These are phyloP conservation scores for Pseudoturritis turrita DNA, from an alignment of 345 rosid genomes.

Conservation along the genomic window DNA sequence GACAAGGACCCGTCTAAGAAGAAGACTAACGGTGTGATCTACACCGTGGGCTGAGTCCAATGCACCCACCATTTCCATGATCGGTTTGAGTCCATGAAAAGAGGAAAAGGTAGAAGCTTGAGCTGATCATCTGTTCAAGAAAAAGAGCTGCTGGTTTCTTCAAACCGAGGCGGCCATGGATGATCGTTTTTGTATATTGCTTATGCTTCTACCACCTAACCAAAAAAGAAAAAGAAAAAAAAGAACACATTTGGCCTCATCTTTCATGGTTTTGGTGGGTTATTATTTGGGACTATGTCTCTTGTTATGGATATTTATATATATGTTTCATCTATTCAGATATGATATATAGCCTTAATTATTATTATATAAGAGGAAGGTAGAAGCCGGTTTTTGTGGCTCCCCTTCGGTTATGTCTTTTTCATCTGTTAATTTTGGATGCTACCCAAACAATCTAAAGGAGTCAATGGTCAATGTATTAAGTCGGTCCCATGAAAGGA, in stretches of 20 bases:
- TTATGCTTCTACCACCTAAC: slow-evolving; percentile 24
- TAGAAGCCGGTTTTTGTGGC: slow-evolving; percentile 30
- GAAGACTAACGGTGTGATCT: slow-evolving; percentile 20
- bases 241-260: slow-evolving; percentile 15
- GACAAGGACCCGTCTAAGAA: slow-evolving; percentile 15
- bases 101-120: slow-evolving; percentile 23
- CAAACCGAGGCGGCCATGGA: slow-evolving; percentile 31
- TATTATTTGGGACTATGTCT: not conserved
- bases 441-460: not conserved
- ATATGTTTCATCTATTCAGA: not conserved
- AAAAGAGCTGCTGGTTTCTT: slow-evolving; percentile 31
- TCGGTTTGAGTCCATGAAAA: slow-evolving; percentile 18
- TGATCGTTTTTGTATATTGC: slow-evolving; percentile 35
- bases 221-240: not conserved
- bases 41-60: slow-evolving; percentile 12
- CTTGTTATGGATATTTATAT: slow-evolving; percentile 11
- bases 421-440: not conserved
- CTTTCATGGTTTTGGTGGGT: slow-evolving; percentile 31
- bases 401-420: slow-evolving; percentile 20
- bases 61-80: slow-evolving; percentile 9
- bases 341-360: slow-evolving; percentile 2
- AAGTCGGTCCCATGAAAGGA: not conserved
- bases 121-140: slow-evolving; percentile 29
- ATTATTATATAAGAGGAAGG: slow-evolving; percentile 18
- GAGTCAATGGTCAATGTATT: slow-evolving; percentile 1